A percentile compares a stretch with the other conserved stretches of the same genome.
These are phyloP conservation scores for Yarrowia divulgata DNA, from an alignment of 805 yeast genomes.

Conservation along the genomic window DNA sequence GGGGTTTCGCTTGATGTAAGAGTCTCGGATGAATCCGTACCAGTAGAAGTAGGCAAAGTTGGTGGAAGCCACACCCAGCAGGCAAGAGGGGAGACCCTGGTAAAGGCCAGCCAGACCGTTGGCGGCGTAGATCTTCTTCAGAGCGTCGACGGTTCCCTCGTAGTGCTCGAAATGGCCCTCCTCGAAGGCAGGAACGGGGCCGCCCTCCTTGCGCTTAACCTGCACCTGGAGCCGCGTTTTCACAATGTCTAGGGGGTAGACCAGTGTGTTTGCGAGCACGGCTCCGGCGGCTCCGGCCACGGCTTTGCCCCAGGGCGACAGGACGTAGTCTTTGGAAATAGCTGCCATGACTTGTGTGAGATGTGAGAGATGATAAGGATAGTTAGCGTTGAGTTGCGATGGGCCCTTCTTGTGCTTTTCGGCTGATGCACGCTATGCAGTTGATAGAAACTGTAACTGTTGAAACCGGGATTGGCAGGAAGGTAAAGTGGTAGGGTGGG, in stretches of 20 bases:
- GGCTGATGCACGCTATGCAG: constrained; percentile 38
- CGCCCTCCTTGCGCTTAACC: constrained; percentile 44
- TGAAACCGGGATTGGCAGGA: constrained; percentile 28
- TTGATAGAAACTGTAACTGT: constrained; percentile 37
- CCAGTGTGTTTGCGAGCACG: constrained; percentile 75
- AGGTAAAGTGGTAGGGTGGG: constrained; percentile 1
- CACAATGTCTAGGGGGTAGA: constrained; percentile 80
- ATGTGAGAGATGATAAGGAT: constrained; percentile 3
- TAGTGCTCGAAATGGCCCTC: constrained; percentile 51
- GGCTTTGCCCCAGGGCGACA: constrained; percentile 77
- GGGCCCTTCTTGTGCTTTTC: constrained; percentile 39
- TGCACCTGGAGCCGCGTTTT: constrained; percentile 82
- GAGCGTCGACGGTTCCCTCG: constrained; percentile 67
- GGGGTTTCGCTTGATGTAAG: constrained; percentile 57
- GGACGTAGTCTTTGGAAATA: constrained; percentile 40
- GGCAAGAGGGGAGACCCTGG: constrained; percentile 71
- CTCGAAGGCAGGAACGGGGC: constrained; percentile 27
- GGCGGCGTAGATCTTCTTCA: constrained; percentile 60
- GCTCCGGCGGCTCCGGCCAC: constrained; percentile 85
- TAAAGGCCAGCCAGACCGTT: constrained; percentile 75
- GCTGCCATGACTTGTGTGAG: constrained; percentile 36
- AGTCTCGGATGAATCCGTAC: constrained; percentile 74
- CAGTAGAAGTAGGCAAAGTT: constrained; percentile 87
- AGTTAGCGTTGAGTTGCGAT: constrained; percentile 33
- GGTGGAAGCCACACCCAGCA: constrained; percentile 75